Base-by-base conservation (phyloP, 2,329 filamentous ascomycete species). In the Fusarium sp. region DNA sequence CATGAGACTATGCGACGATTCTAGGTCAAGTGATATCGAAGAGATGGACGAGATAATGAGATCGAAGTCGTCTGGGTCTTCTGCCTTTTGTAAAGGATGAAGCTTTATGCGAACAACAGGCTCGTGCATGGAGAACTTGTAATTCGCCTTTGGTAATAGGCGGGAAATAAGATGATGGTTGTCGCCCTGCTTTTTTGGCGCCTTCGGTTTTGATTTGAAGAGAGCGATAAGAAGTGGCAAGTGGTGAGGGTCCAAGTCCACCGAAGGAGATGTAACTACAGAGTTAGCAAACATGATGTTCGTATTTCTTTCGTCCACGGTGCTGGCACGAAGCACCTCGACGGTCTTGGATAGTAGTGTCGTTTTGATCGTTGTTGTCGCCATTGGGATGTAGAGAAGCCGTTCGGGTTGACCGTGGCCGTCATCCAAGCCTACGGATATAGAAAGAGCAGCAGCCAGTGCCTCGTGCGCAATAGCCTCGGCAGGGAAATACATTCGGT, bases 251-350 rank as follows among this genome's bases (percentile, higher is more conserved):
- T 97, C 93, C 33, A 99, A 84, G 77, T 99, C 96, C 50, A 98
- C 84, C 1, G 96, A 97, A 1, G 96, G 96, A 7, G 96, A 99
- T 1, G 96, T 99, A 62, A 98, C 89, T 46, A 99, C 95, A 7
- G 97, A 89, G 78, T 99, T 99, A 40, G 95, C 94, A 76, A 97
- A 97, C 17, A 99, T 83, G 39, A 99, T 96, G 76, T 99, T 99
- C 48, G 93, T 92, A 74, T 99, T 99, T 65, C 93, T 89, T 78
- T 98, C 94, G 69, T 92, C 91, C 13, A 87, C 84, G 37, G 88
- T 90, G 19, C 91, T 90, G 33, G 91, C 87, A 59, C 90, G 86
- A 3, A 90, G 87, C 54, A 94, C 87, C 75, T 95, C 92, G 13
- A 99, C 90, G 0, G 94, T 97, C 79, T 98, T 97, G 14, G 96